phyloP scores from a whole-genome alignment of 345 rosid genomes.

The Rubroshorea leprosula region DNA sequence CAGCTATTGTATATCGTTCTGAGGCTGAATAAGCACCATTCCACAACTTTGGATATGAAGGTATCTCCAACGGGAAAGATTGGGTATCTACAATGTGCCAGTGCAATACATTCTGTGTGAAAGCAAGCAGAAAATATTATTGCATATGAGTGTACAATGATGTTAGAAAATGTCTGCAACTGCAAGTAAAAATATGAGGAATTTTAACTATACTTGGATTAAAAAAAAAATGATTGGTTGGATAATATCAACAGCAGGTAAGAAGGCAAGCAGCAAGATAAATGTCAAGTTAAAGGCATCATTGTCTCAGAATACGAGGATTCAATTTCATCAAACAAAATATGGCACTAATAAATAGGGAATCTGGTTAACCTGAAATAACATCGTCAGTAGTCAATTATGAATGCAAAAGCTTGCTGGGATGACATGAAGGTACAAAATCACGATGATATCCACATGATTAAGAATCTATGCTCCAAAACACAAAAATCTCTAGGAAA shows the following conservation, averaged over 20 bases:
- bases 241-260: neutral
- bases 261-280: neutral
- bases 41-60: constrained; percentile 76
- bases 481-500: no score
- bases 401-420: no score
- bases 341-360: no score
- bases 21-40: constrained; percentile 54
- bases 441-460: no score
- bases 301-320: neutral
- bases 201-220: neutral
- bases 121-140: neutral
- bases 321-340: no score
- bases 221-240: neutral
- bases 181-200: no score
- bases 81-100: constrained; percentile 75
- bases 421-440: no score
- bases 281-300: no score
- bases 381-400: no score
- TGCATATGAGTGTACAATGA: neutral
- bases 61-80: constrained; percentile 68
- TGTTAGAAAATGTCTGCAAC: neutral
- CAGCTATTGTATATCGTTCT: constrained; percentile 51
- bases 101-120: constrained; percentile 58
- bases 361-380: no score
- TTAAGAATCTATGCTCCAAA: no score